phyloP scores from a whole-genome alignment of 23 red algal genomes.

The Gracilaria vermiculophylla region DNA sequence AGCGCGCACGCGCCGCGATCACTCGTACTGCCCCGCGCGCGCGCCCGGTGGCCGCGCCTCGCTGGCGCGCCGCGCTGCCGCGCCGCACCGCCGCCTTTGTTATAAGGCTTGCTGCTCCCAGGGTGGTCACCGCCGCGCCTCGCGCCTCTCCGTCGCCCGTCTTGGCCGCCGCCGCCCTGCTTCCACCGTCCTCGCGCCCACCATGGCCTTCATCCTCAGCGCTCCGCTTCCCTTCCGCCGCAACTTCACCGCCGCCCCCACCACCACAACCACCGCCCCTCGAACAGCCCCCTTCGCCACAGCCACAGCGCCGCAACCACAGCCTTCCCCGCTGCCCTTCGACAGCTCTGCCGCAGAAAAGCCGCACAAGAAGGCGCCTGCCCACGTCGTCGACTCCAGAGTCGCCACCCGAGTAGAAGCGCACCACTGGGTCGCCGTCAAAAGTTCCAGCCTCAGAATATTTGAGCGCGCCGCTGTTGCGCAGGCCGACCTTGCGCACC shows the following conservation, averaged over 20 bases:
- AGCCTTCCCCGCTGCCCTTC: neutral
- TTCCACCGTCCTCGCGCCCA: neutral
- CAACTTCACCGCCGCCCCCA: neutral
- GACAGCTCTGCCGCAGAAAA: neutral
- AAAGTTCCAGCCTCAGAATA: neutral
- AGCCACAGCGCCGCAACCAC: neutral
- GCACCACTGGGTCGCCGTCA: slow-evolving; percentile 62
- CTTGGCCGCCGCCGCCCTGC: neutral
- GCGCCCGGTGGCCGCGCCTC: neutral
- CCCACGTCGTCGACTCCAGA: slow-evolving; percentile 55
- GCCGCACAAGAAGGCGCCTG: slow-evolving; percentile 11
- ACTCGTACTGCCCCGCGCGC: neutral
- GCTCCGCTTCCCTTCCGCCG: slow-evolving; percentile 14
- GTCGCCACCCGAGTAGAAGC: slow-evolving; percentile 26
- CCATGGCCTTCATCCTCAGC: slow-evolving; percentile 47
- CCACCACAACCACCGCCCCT: neutral
- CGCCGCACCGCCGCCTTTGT: neutral
- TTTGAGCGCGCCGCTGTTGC: slow-evolving; percentile 72
- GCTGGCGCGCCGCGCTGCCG: neutral
- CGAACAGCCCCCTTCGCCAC: neutral
- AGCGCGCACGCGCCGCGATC: neutral
- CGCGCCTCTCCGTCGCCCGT: neutral
- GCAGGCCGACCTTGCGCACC: slow-evolving; percentile 42
- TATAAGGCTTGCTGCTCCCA: neutral
- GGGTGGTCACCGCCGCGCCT: neutral